These are phyloP conservation scores for Miamiensis avidus DNA, from an alignment of 169 alveolate genomes.

Conservation along the genomic window DNA sequence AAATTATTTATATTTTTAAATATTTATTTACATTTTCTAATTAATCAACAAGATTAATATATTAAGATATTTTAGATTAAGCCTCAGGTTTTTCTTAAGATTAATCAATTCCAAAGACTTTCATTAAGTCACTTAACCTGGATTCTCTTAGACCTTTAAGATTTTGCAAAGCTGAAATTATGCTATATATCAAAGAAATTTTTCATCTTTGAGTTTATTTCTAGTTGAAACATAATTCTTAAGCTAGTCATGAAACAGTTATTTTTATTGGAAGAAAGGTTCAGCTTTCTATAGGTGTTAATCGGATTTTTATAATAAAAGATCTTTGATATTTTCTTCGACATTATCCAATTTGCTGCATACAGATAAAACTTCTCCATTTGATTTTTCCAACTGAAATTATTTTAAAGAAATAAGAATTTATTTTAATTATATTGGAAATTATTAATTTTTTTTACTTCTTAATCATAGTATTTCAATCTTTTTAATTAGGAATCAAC, in stretches of 20 bases:
- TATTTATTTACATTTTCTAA: constrained; percentile 30
- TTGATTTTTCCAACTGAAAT: constrained; percentile 16
- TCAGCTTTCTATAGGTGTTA: constrained; percentile 42
- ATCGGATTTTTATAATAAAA: constrained; percentile 32
- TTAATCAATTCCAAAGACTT: constrained; percentile 12
- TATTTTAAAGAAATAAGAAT: not conserved
- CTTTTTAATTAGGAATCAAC: constrained; percentile 27
- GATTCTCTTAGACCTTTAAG: constrained; percentile 37
- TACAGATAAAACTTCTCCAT: constrained; percentile 24
- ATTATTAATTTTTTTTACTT: no score
- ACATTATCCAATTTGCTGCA: constrained; percentile 36
- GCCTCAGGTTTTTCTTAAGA: constrained; percentile 7
- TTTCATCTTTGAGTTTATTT: constrained; percentile 50
- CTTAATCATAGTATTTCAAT: constrained; percentile 35
- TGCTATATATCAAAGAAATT: constrained; percentile 29
- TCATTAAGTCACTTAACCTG: constrained; percentile 4
- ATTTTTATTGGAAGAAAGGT: constrained; percentile 40
- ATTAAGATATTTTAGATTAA: constrained; percentile 26
- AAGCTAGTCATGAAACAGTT: constrained; percentile 16
- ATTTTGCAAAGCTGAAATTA: constrained; percentile 27
- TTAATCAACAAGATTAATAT: constrained; percentile 42
- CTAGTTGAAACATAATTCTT: constrained; percentile 20
- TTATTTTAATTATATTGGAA: not conserved
- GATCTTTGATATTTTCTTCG: constrained; percentile 40
- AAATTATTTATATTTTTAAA: no score